Percentiles rank a stretch among this genome's conserved stretches.
Conservation (phyloP, 352 stramenopile genomes). For the Stephanocyclus meneghinianus region DNA sequence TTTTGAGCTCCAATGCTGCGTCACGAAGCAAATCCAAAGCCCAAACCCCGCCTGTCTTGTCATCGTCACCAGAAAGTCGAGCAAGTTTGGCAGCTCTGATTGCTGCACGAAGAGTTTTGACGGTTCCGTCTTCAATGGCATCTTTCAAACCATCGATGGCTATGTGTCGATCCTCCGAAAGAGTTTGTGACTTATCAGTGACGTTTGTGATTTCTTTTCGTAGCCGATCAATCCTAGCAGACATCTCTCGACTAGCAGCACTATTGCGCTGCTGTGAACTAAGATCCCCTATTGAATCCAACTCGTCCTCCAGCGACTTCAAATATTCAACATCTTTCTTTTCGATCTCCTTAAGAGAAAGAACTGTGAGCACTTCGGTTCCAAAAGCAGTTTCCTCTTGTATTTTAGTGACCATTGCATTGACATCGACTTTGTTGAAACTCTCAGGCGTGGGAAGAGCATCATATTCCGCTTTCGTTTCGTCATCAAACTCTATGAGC, state of each 20-base stretch:
- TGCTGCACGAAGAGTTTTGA: slow-evolving; percentile 72
- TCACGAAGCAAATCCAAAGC: slow-evolving; percentile 76
- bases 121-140: slow-evolving; percentile 78
- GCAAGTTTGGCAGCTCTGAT: slow-evolving; percentile 74
- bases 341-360: slow-evolving; percentile 72
- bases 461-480: slow-evolving; percentile 79
- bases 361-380: slow-evolving; percentile 60
- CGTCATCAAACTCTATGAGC: slow-evolving; percentile 81
- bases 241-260: slow-evolving; percentile 52
- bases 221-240: slow-evolving; percentile 64
- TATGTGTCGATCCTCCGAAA: slow-evolving; percentile 50
- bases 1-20: slow-evolving; percentile 75
- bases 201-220: slow-evolving; percentile 62
- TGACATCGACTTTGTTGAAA: slow-evolving; percentile 80
- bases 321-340: slow-evolving; percentile 63
- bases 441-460: slow-evolving; percentile 67
- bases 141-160: slow-evolving; percentile 74
- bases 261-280: slow-evolving; percentile 50
- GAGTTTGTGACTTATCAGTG: slow-evolving; percentile 47
- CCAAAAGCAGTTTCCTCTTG: slow-evolving; percentile 79
- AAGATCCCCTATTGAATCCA: slow-evolving; percentile 59
- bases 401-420: slow-evolving; percentile 67
- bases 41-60: slow-evolving; percentile 70
- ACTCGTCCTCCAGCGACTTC: slow-evolving; percentile 60
- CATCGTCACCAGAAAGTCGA: slow-evolving; percentile 64